Evolutionary conservation across 2,329 filamentous ascomycete species (phyloP), one percentile per base, ranked within the genome.

Genomic region (Trichophyton simii): DNA sequence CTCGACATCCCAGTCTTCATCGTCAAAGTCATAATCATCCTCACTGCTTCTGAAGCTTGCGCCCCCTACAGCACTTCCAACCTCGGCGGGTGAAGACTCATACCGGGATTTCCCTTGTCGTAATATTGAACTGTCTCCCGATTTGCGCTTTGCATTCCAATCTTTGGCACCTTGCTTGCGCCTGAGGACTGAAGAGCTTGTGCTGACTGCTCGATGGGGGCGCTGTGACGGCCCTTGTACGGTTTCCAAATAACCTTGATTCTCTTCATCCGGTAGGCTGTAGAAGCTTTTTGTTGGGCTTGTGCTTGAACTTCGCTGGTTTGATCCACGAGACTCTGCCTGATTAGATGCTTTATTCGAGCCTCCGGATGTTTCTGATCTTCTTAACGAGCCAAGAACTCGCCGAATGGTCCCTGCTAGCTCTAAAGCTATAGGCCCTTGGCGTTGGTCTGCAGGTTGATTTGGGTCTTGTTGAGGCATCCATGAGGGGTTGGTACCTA

Each of bases 1-100:
- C 71, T 91, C 88, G 44, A 91, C 83, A 67, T 91, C 88, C 87
- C 87, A 89, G 60, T 90, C 87, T 36, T 77, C 76, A 31, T 72
- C 69, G 18, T 72, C 69, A n/a, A 73, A 68, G 46, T 66, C 64
- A 15, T 67, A 64, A 52, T 67, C 64, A 41, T 62, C 42, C n/a
- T 58, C 50, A 15, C 55, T 63, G 20, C 60, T 59, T 52, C 62
- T 57, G 20, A 60, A 63, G 18, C 34, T 42, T 48, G n/a, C 34
- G 7, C 60, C 55, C 28, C 60, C 54, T 20, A 13, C 52, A 7
- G 50, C 57, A 31, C 36, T 60, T 13, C 62, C 57, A 3, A 41
- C 15, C 31, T 62, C 61, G 15, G 54, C 52, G 13, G 59, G 59
- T 20, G 57, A n/a, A 22, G 61, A 55, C 36, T 44, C 54, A 52